Evolutionary conservation across 257 asterid genomes (phyloP).

Genomic region (Gynochthodes officinalis): DNA sequence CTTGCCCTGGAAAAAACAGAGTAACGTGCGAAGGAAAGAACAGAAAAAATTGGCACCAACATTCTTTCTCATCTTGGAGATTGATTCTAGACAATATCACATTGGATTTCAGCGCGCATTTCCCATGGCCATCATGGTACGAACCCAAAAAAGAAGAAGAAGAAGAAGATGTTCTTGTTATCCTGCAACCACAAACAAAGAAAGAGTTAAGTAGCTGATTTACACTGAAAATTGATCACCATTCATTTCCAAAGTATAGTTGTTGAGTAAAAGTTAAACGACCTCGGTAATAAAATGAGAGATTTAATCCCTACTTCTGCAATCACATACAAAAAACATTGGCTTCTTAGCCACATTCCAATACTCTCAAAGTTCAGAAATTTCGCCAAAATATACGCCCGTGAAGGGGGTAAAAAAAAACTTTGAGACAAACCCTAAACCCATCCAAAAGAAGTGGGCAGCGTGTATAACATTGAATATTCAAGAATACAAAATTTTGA

Average conservation of each 20-base stretch:
- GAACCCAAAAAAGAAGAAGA: too few species aligned
- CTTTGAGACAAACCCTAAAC: too few species aligned
- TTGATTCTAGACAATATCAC: background rate
- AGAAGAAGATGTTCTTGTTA: too few species aligned
- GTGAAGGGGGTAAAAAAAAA: too few species aligned
- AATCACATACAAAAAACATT: background rate
- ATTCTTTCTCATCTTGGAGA: constrained; percentile 12
- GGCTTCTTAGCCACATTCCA: background rate
- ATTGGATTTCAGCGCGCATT: background rate
- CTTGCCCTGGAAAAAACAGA: background rate
- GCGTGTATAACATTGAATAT: too few species aligned
- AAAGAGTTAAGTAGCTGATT: background rate
- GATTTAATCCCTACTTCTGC: background rate
- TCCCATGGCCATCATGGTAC: background rate
- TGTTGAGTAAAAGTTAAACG: background rate
- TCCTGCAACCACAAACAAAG: constrained; percentile 5
- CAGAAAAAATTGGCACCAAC: background rate
- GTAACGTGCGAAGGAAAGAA: background rate
- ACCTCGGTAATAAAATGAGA: too few species aligned
- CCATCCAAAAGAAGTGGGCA: too few species aligned
- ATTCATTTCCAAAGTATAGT: background rate
- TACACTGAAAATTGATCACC: background rate
- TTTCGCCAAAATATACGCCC: background rate
- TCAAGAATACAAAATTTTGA: too few species aligned
- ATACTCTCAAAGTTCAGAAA: too few species aligned